These are phyloP conservation scores for Petunia axillaris DNA, from an alignment of 257 asterid genomes.

Conservation along the genomic window DNA sequence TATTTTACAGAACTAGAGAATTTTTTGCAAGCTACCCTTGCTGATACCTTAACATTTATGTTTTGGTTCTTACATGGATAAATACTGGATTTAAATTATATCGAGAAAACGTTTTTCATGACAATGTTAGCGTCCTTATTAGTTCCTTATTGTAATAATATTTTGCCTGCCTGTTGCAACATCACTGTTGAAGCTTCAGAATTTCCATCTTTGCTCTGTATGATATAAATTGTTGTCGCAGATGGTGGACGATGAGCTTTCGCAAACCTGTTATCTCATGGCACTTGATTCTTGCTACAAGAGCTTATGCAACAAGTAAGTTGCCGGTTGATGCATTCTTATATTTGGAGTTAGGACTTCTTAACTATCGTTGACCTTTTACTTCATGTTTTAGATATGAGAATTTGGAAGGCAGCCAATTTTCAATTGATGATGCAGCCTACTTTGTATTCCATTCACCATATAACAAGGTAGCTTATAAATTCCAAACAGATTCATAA, in stretches of 20 bases:
- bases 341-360: background rate
- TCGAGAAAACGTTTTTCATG: background rate
- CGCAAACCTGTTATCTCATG: slow-evolving; percentile 96
- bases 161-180: background rate
- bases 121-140: background rate
- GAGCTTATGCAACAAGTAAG: slow-evolving; percentile 73
- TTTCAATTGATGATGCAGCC: slow-evolving; percentile 74
- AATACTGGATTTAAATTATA: background rate
- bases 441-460: slow-evolving; percentile 97
- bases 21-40: background rate
- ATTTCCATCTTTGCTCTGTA: background rate
- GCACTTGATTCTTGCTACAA: slow-evolving; percentile 95
- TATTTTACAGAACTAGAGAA: background rate
- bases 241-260: slow-evolving; percentile 97
- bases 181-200: background rate
- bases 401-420: slow-evolving; percentile 76
- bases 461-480: slow-evolving; percentile 77
- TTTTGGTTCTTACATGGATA: background rate
- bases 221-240: slow-evolving; percentile 30
- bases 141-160: background rate
- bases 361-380: slow-evolving; percentile 20
- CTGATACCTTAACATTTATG: background rate
- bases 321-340: slow-evolving; percentile 6
- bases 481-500: background rate
- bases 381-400: slow-evolving; percentile 54